phyloP scores from a whole-genome alignment of 768 basidiomycete species.

The Trametes punicea region DNA sequence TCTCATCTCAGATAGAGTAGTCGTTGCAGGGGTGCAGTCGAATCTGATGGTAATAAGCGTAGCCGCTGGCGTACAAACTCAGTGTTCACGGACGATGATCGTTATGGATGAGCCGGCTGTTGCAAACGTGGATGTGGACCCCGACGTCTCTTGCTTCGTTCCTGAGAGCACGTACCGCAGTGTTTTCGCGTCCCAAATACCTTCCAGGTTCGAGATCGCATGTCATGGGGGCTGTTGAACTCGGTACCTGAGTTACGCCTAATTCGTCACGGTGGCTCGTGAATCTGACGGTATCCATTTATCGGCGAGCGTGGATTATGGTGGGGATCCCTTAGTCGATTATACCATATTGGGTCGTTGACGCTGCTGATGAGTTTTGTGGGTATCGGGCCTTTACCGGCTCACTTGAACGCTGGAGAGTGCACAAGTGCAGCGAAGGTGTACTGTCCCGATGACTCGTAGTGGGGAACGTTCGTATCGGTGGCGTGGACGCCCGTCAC shows the following conservation, averaged over 20 bases:
- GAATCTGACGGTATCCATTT: not conserved
- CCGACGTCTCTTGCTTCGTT: not conserved
- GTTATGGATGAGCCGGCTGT: no score
- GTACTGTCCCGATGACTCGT: no score
- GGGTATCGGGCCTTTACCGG: no score
- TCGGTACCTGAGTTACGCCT: not conserved
- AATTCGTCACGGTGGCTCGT: not conserved
- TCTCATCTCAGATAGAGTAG: not conserved
- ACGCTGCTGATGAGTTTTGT: no score
- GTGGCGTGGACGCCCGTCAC: conserved; percentile 2
- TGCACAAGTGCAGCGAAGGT: no score
- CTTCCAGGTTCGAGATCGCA: not conserved
- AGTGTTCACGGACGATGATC: no score
- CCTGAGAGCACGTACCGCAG: not conserved
- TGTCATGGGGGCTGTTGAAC: not conserved
- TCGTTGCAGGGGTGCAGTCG: not conserved
- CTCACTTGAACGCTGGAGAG: no score
- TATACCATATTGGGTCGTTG: no score
- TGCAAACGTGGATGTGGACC: no score
- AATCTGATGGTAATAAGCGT: not conserved
- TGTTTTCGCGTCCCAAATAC: not conserved
- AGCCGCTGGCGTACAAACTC: not conserved
- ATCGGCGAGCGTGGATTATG: no score
- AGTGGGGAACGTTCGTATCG: conserved; percentile 6
- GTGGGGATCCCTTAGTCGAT: no score